phyloP scores from a whole-genome alignment of 1,139 yeast genomes.

The Candida tunisiensis region DNA sequence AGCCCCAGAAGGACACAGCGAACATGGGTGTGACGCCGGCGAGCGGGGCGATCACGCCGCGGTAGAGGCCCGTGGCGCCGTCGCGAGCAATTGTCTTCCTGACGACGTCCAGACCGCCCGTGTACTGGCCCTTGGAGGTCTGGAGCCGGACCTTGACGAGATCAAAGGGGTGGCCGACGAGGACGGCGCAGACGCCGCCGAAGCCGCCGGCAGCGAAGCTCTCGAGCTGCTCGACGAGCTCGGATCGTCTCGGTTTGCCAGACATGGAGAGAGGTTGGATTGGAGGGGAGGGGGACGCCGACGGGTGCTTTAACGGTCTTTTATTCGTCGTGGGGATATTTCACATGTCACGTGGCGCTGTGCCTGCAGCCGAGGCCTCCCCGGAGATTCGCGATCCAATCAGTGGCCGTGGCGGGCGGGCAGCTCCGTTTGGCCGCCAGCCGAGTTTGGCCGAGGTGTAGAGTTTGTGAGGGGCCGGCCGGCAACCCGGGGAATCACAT shows the following conservation, averaged over 20 bases:
- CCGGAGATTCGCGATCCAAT: too few species aligned
- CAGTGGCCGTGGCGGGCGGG: too few species aligned
- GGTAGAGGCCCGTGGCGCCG: constrained; percentile 64
- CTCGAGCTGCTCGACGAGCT: constrained; percentile 31
- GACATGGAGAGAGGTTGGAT: not conserved
- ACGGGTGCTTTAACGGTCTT: too few species aligned
- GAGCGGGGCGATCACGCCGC: constrained; percentile 82
- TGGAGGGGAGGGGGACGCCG: too few species aligned
- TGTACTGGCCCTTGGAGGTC: constrained; percentile 37
- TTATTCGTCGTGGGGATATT: too few species aligned
- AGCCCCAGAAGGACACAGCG: constrained; percentile 98
- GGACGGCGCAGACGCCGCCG: constrained; percentile 70
- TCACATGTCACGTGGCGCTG: too few species aligned
- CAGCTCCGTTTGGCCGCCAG: too few species aligned
- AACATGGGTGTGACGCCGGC: constrained; percentile 96
- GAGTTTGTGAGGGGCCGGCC: too few species aligned
- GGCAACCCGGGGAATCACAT: too few species aligned
- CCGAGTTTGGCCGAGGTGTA: too few species aligned
- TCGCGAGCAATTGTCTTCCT: constrained; percentile 51
- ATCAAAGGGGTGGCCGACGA: constrained; percentile 95
- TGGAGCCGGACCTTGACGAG: constrained; percentile 85
- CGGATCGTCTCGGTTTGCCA: not conserved
- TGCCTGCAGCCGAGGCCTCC: too few species aligned
- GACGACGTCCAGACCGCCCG: constrained; percentile 48
- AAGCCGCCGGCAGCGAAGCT: constrained; percentile 87